Base-by-base conservation (phyloP, 2,329 filamentous ascomycete genomes). In the Fusarium agapanthi region DNA sequence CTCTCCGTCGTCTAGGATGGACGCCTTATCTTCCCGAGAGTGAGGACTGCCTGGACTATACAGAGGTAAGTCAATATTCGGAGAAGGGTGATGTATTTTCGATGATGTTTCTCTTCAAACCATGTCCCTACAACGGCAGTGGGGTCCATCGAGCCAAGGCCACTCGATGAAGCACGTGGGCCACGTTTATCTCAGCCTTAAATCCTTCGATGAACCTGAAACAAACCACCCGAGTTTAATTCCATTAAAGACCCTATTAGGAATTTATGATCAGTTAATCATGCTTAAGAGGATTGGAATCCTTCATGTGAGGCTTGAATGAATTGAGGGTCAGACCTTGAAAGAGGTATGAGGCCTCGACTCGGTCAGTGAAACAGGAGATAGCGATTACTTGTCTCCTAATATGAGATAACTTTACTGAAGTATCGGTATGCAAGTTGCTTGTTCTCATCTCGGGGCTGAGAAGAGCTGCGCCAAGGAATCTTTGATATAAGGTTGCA, bases 141-240 rank as follows among this genome's bases (percentile, higher is more conserved):
- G 51, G 51, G 32, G 13, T 55, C 18, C 9, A 22, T 37, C 10
- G 13, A 32, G 32, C 11, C 40, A 38, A 30, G 37, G 6, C 59
- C 59, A 61, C 40, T 58, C 51, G n/a, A 58, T 44, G 14, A 28
- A 20, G 51, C 51, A 61, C 59, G 59, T 61, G 59, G 59, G 51
- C 4, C 26, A 34, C 26, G 24, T 22, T 58, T 7, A 38, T 44
- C 30, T 32, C 34, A 58, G 26, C 34, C 24, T n/a, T n/a, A 37
- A 6, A 56, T 24, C 30, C 18, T 58, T 38, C 4, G 14, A 18
- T 26, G 18, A 28, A 45, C n/a, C 40, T 26, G 34, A 58, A 34
- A 45, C 59, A 38, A 34, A n/a, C 18, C 11, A 38, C 35, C 22
- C 37, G 18, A 38, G 18, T n/a, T 58, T 7, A 45, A 7, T 20